Evolutionary conservation across 371 early-diverging fungal genomes (phyloP).

Genomic region (Cokeromyces recurvatus): DNA sequence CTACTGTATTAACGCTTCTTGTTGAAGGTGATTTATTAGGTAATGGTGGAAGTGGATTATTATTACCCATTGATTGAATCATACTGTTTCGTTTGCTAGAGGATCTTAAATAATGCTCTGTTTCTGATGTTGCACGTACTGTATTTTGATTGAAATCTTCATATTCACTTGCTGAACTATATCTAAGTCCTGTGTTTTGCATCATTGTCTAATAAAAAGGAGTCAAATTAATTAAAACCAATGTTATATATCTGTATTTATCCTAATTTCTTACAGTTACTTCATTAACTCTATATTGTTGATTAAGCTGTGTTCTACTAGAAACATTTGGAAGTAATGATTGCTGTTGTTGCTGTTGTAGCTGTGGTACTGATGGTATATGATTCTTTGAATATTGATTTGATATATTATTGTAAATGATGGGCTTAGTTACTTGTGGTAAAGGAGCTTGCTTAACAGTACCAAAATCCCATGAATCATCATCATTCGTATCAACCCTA

Average conservation of each 20-base stretch:
- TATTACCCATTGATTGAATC: conserved; percentile 4
- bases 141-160: conserved; percentile 33
- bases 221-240: no score
- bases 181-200: conserved; percentile 16
- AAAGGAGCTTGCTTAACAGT: conserved; percentile 48
- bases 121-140: no score
- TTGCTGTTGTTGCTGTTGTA: conserved; percentile 8
- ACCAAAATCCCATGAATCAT: conserved; percentile 52
- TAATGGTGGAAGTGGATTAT: conserved; percentile 18
- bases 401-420: conserved; percentile 29
- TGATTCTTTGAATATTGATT: not conserved
- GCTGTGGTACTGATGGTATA: conserved; percentile 2
- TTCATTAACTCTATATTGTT: no score
- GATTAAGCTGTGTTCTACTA: no score
- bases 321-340: not conserved
- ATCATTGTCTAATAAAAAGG: conserved; percentile 14
- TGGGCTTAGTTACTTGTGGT: no score
- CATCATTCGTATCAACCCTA: conserved; percentile 28
- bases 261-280: no score
- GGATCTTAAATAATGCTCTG: no score
- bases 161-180: conserved; percentile 16
- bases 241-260: no score
- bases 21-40: conserved; percentile 30
- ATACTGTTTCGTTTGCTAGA: conserved; percentile 17
- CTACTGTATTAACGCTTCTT: conserved; percentile 24